phyloP scores from a whole-genome alignment of 495 filamentous ascomycete genomes.

The Penicilliopsis zonata region DNA sequence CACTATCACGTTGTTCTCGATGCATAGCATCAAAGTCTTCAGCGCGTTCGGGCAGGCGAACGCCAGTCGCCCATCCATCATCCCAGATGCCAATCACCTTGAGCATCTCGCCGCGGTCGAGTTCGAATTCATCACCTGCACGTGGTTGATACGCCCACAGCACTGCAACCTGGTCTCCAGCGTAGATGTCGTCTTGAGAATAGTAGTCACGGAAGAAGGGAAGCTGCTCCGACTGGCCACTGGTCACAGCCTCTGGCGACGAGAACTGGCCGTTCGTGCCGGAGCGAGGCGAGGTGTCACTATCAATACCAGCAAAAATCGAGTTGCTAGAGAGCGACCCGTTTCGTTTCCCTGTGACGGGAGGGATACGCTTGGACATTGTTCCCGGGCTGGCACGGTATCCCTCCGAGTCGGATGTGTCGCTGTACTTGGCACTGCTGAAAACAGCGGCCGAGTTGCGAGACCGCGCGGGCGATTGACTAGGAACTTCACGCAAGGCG shows the following conservation, averaged over 20 bases:
- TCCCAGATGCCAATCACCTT: conserved; percentile 99
- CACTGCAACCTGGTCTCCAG: conserved; percentile 78
- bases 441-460: conserved; percentile 28
- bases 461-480: conserved; percentile 43
- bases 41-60: conserved; percentile 67
- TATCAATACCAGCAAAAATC: conserved; percentile 52
- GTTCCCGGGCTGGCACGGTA: conserved; percentile 71
- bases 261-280: conserved; percentile 65
- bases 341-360: conserved; percentile 62
- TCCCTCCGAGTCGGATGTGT: conserved; percentile 71
- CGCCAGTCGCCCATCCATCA: conserved; percentile 96
- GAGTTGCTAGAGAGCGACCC: conserved; percentile 88
- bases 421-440: conserved; percentile 42
- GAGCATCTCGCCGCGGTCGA: conserved; percentile 96
- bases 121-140: conserved; percentile 82
- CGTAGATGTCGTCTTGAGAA: conserved; percentile 89
- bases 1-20: conserved; percentile 78
- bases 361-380: conserved; percentile 42
- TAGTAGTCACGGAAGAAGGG: conserved; percentile 98
- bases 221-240: conserved; percentile 89
- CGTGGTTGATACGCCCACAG: conserved; percentile 96
- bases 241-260: conserved; percentile 70
- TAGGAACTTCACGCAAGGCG: conserved; percentile 64
- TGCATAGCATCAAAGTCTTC: conserved; percentile 78
- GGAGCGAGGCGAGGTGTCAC: conserved; percentile 62